Percentiles rank a stretch among this genome's conserved stretches.
Evolutionary conservation across 495 filamentous ascomycete species (phyloP).

Genomic region (Elasticomyces elasticus): DNA sequence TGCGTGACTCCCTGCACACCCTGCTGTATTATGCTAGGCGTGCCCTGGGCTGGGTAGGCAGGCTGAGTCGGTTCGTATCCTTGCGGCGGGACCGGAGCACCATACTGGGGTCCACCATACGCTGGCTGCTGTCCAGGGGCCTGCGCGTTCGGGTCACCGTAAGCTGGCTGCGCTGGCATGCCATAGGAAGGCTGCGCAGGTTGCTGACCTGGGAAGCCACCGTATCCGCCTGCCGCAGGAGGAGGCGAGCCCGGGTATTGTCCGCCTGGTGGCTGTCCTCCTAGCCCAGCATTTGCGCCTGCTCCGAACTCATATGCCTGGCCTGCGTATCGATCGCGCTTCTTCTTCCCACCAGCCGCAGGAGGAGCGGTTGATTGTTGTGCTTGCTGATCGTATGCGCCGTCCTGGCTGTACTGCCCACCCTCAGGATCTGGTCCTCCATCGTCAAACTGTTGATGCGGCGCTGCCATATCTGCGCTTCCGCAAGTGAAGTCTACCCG

Average conservation of each 20-base stretch:
- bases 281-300: slow-evolving; percentile 72
- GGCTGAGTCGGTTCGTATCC: slow-evolving; percentile 58
- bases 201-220: slow-evolving; percentile 20
- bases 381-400: slow-evolving; percentile 9
- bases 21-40: slow-evolving; percentile 33
- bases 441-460: slow-evolving; percentile 13
- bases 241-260: slow-evolving; percentile 11
- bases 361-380: slow-evolving; percentile 7
- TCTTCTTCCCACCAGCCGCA: slow-evolving; percentile 45
- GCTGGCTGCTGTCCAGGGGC: slow-evolving; percentile 10
- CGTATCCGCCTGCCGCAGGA: slow-evolving; percentile 17
- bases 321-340: slow-evolving; percentile 87
- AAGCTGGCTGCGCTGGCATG: slow-evolving; percentile 23
- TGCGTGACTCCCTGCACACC: slow-evolving; percentile 68
- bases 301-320: slow-evolving; percentile 87
- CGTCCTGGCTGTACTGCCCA: slow-evolving; percentile 10
- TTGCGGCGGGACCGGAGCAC: slow-evolving; percentile 40
- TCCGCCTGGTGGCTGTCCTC: slow-evolving; percentile 40
- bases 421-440: slow-evolving; percentile 13
- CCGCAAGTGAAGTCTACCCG: background rate
- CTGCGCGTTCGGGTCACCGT: slow-evolving; percentile 19
- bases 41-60: slow-evolving; percentile 50
- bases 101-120: slow-evolving; percentile 35
- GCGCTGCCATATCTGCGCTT: slow-evolving; percentile 10
- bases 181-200: slow-evolving; percentile 22